phyloP scores from a whole-genome alignment of 148 eudicot species.

The Gaultheria prostrata region DNA sequence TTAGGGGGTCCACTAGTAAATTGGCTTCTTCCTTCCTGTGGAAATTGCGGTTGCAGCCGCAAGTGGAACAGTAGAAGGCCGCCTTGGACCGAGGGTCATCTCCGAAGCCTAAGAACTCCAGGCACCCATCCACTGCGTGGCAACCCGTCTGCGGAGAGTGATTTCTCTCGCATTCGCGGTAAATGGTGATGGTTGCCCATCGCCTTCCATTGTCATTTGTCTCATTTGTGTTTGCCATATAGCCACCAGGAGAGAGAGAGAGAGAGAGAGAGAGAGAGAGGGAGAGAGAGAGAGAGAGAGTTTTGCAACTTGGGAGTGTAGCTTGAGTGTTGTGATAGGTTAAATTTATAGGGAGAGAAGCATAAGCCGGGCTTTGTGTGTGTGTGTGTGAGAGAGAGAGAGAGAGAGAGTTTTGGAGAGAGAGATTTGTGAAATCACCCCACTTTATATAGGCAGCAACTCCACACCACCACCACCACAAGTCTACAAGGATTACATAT shows the following conservation, averaged over 20 bases:
- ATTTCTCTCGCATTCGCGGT: not conserved
- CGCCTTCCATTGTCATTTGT: too few relatives aligned
- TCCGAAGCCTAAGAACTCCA: not conserved
- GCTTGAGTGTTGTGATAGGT: not conserved
- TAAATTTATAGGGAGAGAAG: not conserved
- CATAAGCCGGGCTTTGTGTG: too few relatives aligned
- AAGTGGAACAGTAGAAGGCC: not conserved
- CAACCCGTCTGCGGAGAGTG: not conserved
- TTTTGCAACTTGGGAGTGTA: too few relatives aligned
- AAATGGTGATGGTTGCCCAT: not conserved
- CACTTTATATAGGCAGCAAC: not conserved
- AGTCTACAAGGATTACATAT: not conserved
- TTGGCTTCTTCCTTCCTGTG: not conserved
- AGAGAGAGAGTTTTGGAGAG: too few relatives aligned
- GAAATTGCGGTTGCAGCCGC: not conserved
- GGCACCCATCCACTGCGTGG: not conserved
- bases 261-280: not conserved
- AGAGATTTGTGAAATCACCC: too few relatives aligned
- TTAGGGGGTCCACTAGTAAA: not conserved
- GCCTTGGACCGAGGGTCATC: too few relatives aligned
- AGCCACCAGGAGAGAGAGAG: not conserved
- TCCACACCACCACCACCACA: not conserved
- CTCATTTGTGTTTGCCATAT: not conserved
- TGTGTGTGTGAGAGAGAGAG: too few relatives aligned
- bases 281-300: not conserved